Evolutionary conservation across 2,329 filamentous ascomycete genomes (phyloP), one percentile per base, ranked within the genome.

Genomic region (Epichloe elymi): DNA sequence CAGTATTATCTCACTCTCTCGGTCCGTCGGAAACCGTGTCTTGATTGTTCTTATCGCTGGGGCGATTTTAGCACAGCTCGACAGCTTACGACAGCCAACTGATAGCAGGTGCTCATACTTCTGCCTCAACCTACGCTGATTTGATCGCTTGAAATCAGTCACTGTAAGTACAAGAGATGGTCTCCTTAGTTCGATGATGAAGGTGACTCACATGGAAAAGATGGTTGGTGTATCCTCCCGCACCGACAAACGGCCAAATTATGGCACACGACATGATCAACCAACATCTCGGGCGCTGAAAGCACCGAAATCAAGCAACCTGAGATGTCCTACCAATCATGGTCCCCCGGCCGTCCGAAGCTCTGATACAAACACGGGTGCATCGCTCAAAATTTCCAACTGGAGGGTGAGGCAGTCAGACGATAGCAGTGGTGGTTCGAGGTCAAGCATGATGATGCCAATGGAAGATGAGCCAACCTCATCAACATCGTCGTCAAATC

Each of bases 391-490:
- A 8, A 19, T 51, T 30, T 37, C 48, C 15, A 51, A 53, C 19
- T 53, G 52, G 52, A 43, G 52, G 37, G 39, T 15, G 17, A 51
- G 52, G 45, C 46, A 40, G 15, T 39, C 45, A 15, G 50, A 51
- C 35, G 46, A 45, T 11, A 48, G 46, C 19, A 43, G 3, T 37
- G 46, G 30, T 19, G 30, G 15, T 14, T 49, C 48, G 6, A 26
- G 48, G 19, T 50, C 41, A 38, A 44, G 38, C 14, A 23, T 15
- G 14, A n/a, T 19, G 8, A 11, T 33, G 26, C 20, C 4, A 19
- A 35, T 39, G 19, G 48, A 50, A 1, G 41, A 44, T 7, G 40
- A 33, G 14, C 5, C 20, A 14, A 17, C 17, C 30, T 15, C 5
- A 12, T 30, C 41, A 5, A 8, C 37, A 37, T 17, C 19, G 2